phyloP scores from a whole-genome alignment of 345 rosid genomes.

The Odontarrhena argentea region DNA sequence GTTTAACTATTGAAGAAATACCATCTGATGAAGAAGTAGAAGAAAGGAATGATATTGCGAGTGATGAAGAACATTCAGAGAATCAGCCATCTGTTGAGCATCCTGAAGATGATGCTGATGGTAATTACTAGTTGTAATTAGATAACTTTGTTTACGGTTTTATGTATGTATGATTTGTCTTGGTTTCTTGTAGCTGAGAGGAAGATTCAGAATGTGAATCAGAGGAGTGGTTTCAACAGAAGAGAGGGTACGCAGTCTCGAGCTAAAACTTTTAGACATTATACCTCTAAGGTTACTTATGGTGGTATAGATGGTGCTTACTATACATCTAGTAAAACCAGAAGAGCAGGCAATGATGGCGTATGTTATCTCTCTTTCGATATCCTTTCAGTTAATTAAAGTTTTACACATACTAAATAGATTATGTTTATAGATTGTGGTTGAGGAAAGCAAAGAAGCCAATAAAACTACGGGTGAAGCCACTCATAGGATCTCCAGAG shows the following conservation, averaged over 20 bases:
- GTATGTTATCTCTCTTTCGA: slow-evolving; percentile 44
- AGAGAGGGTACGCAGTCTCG: slow-evolving; percentile 40
- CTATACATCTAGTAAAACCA: slow-evolving; percentile 63
- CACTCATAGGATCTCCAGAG: slow-evolving; percentile 75
- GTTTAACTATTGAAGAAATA: slow-evolving; percentile 66
- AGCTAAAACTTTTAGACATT: slow-evolving; percentile 45
- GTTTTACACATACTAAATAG: slow-evolving; percentile 9
- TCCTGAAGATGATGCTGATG: slow-evolving; percentile 64
- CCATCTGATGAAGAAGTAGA: slow-evolving; percentile 57
- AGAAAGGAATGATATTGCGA: slow-evolving; percentile 19
- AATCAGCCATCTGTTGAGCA: slow-evolving; percentile 64
- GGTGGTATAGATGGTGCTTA: slow-evolving; percentile 89
- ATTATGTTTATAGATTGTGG: slow-evolving; percentile 49
- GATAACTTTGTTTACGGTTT: background rate
- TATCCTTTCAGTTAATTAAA: background rate
- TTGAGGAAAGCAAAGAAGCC: slow-evolving; percentile 89
- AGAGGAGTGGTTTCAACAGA: slow-evolving; percentile 34
- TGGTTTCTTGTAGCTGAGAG: slow-evolving; percentile 42
- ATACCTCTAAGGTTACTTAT: slow-evolving; percentile 62
- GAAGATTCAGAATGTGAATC: slow-evolving; percentile 40
- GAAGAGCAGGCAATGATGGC: slow-evolving; percentile 67
- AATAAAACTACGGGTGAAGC: slow-evolving; percentile 78
- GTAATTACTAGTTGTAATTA: slow-evolving; percentile 31
- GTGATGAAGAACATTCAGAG: slow-evolving; percentile 36
- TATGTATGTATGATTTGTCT: slow-evolving; percentile 20